These are phyloP conservation scores for Choanephora cucurbitarum DNA, from an alignment of 371 early-diverging fungal species.

Conservation along the genomic window DNA sequence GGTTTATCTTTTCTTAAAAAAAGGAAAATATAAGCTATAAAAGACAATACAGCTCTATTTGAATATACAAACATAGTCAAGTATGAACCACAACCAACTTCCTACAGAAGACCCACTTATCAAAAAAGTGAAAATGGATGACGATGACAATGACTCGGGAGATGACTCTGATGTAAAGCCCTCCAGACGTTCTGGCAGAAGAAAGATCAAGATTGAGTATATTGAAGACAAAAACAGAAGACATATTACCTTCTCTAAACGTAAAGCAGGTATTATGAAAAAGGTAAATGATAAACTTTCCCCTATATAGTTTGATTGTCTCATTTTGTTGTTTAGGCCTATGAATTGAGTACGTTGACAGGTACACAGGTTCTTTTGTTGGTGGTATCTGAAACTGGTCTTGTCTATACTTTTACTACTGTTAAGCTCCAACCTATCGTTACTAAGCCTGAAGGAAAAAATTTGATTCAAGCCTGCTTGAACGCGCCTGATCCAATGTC, in stretches of 20 bases:
- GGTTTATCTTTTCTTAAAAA: too few species aligned
- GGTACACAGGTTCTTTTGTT: conserved; percentile 97
- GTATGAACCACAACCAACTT: conserved; percentile 17
- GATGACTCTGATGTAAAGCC: conserved; percentile 51
- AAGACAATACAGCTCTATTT: too few species aligned
- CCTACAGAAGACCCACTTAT: conserved; percentile 14
- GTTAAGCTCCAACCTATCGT: conserved; percentile 96
- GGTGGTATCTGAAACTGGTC: conserved; percentile 98
- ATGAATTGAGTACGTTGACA: conserved; percentile 95
- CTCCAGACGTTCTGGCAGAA: conserved; percentile 75
- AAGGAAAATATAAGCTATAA: too few species aligned
- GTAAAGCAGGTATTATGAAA: conserved; percentile 99
- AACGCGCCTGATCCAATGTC: conserved; percentile 76
- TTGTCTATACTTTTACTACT: conserved; percentile 99
- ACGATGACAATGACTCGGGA: conserved; percentile 31
- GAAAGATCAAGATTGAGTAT: conserved; percentile 96
- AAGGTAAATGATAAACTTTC: conserved; percentile 70
- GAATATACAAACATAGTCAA: too few species aligned
- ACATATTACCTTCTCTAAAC: conserved; percentile 96
- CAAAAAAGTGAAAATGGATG: conserved; percentile 11
- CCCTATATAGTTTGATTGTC: conserved; percentile 1
- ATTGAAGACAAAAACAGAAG: conserved; percentile 94
- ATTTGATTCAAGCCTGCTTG: conserved; percentile 93
- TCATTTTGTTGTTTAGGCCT: conserved; percentile 64
- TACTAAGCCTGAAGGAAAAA: conserved; percentile 92